Base-by-base conservation (phyloP, 495 filamentous ascomycete genomes). In the Penicilliopsis zonata region DNA sequence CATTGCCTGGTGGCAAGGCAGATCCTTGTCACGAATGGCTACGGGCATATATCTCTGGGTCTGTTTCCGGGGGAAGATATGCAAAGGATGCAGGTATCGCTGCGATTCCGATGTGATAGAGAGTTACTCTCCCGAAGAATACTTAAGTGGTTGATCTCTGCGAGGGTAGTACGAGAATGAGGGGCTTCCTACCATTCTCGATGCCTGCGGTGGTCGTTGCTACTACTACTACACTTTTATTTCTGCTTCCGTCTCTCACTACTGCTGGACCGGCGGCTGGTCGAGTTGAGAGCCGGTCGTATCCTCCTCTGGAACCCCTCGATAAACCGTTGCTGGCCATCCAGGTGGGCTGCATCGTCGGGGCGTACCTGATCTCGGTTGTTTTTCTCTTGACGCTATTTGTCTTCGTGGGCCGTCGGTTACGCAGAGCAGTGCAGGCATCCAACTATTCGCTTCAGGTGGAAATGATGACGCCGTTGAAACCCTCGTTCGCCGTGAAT, bases 271-370 rank as follows among this genome's bases (percentile, higher is more conserved):
- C 30, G 40, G 13, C 17, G 13, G 14, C 32, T 34, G 15, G 30
- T 18, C 42, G 49, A 23, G 34, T 31, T 15, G 38, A 35, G 10
- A 37, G n/a, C n/a, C n/a, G n/a, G n/a, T n/a, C n/a, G n/a, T n/a
- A 23, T 25, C 18, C 30, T 17, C 16, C 37, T 14, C 30, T 29
- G 9, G 37, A 31, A 1, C 41, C 37, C 13, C 24, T 63, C 23
- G 67, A 86, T 44, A 61, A 61, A 28, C 47, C 65, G 12, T 72
- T 72, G 19, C 71, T 90, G 6, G 81, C 80, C 10, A 70, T 71
- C 16, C 74, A 90, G 53, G 75, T 90, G 47, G 79, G 78, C 27
- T 80, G 74, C 41, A 82, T 93, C 36, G 72, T 82, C 21, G 83
- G 74, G 33, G 78, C 79, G 36, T 93, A 90, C 69, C 65, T 82